Percentiles rank a stretch among this genome's conserved stretches.
Evolutionary conservation across 192 early-diverging fungal genomes (phyloP).

Genomic region (Linnemannia exigua): DNA sequence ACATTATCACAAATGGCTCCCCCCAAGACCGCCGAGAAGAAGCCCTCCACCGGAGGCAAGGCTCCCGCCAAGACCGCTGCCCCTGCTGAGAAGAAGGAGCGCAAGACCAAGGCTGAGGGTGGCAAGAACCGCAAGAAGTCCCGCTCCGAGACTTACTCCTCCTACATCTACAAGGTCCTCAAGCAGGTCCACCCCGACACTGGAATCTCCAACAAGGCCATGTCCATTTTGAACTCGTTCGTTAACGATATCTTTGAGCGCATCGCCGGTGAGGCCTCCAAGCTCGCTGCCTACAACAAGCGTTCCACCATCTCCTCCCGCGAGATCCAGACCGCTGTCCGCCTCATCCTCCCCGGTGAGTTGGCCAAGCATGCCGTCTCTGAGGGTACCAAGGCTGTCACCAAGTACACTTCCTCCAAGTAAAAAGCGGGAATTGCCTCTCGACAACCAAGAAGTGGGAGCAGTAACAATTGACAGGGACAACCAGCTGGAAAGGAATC

Average conservation of each 20-base stretch:
- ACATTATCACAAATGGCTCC: conserved; percentile 34
- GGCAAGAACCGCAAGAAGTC: conserved; percentile 76
- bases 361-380: conserved; percentile 97
- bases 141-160: conserved; percentile 93
- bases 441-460: not conserved
- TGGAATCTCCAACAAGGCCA: conserved; percentile 98
- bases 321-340: conserved; percentile 90
- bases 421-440: conserved; percentile 61
- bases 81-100: conserved; percentile 60
- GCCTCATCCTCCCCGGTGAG: conserved; percentile 86
- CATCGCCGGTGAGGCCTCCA: conserved; percentile 87
- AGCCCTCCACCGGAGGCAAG: conserved; percentile 68
- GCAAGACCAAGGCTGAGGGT: conserved; percentile 66
- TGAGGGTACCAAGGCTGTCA: conserved; percentile 98
- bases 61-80: conserved; percentile 64
- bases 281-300: conserved; percentile 96
- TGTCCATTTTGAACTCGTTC: conserved; percentile 97
- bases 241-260: conserved; percentile 99
- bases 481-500: not conserved
- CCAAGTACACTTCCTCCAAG: conserved; percentile 93
- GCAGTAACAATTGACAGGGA: not conserved
- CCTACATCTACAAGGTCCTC: conserved; percentile 98
- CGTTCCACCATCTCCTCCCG: conserved; percentile 95
- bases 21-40: conserved; percentile 55
- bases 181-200: conserved; percentile 99